Conservation (phyloP, 805 yeast genomes). For the Starmerella potacharoeniae region DNA sequence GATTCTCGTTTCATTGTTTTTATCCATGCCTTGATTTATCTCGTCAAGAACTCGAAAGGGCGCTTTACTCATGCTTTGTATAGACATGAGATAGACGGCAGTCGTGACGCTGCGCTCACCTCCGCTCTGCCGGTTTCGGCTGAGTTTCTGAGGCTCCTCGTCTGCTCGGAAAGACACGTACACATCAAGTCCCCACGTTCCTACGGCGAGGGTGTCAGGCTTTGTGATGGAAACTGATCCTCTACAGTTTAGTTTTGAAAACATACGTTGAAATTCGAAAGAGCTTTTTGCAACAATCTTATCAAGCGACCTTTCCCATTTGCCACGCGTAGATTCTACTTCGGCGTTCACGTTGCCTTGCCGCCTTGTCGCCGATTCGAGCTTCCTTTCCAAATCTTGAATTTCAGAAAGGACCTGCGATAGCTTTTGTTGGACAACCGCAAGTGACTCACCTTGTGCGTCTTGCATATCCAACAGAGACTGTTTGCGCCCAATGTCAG, state of each 20-base stretch:
- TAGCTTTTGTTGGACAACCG: slow-evolving; percentile 1
- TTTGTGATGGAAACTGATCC: slow-evolving; percentile 62
- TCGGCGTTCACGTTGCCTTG: slow-evolving; percentile 6
- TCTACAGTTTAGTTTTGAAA: slow-evolving; percentile 67
- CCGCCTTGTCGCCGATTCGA: slow-evolving; percentile 2
- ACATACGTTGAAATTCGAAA: slow-evolving; percentile 50
- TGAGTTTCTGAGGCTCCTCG: slow-evolving; percentile 57
- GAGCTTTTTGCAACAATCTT: slow-evolving; percentile 47
- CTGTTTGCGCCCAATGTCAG: slow-evolving; percentile 1
- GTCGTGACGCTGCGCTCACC: slow-evolving; percentile 97
- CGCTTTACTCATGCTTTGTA: slow-evolving; percentile 77
- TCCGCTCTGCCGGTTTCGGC: slow-evolving; percentile 88
- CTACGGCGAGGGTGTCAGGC: slow-evolving; percentile 28
- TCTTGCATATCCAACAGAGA: slow-evolving; percentile 2
- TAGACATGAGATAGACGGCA: slow-evolving; percentile 74
- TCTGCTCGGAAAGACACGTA: slow-evolving; percentile 75
- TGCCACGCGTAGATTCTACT: slow-evolving; percentile 18
- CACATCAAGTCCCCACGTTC: slow-evolving; percentile 68
- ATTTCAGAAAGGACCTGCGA: slow-evolving; percentile 1
- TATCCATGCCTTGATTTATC: slow-evolving; percentile 98
- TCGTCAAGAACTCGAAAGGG: slow-evolving; percentile 96
- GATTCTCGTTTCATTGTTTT: slow-evolving; percentile 75
- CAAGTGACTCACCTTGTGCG: slow-evolving; percentile 5
- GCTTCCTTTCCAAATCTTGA: neutral
- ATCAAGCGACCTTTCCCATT: slow-evolving; percentile 56